Conservation (phyloP, 2,329 filamentous ascomycete genomes). For the Mycogone perniciosa region DNA sequence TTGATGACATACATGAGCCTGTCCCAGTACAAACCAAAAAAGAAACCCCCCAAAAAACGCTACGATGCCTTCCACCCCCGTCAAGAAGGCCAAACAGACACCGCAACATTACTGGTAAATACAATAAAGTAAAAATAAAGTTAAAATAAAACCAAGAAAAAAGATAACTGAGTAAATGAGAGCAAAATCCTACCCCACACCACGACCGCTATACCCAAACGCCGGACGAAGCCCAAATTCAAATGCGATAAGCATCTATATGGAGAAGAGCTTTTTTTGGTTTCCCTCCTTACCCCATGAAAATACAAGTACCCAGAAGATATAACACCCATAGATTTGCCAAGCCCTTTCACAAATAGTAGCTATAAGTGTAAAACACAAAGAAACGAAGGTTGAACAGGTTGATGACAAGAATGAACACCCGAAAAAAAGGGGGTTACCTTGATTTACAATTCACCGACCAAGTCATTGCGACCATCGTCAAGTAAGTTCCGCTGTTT, state of each 20-base stretch:
- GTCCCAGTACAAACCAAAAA: no score
- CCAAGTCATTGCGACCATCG: background rate
- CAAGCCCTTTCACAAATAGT: background rate
- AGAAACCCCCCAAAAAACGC: no score
- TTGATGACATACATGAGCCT: no score
- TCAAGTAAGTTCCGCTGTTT: constrained; percentile 12
- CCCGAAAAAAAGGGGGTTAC: background rate
- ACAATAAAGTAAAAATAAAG: background rate
- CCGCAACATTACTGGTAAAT: background rate
- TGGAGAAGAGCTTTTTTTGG: constrained; percentile 1
- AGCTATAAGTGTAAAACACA: background rate
- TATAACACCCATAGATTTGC: no score
- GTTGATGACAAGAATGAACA: background rate
- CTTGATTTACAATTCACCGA: constrained; percentile 3
- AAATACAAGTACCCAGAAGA: background rate
- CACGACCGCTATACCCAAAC: no score
- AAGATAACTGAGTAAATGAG: no score
- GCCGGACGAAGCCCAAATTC: background rate
- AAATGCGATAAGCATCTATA: background rate
- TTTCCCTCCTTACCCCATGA: constrained; percentile 2
- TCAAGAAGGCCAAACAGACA: no score
- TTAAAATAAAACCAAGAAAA: no score
- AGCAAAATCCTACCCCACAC: no score
- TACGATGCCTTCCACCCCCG: no score
- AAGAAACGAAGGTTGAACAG: background rate